A percentile compares a stretch with the other conserved stretches of the same genome.
These are phyloP conservation scores for Coriolopsis trogii DNA, from an alignment of 1,284 basidiomycete genomes.

Conservation along the genomic window DNA sequence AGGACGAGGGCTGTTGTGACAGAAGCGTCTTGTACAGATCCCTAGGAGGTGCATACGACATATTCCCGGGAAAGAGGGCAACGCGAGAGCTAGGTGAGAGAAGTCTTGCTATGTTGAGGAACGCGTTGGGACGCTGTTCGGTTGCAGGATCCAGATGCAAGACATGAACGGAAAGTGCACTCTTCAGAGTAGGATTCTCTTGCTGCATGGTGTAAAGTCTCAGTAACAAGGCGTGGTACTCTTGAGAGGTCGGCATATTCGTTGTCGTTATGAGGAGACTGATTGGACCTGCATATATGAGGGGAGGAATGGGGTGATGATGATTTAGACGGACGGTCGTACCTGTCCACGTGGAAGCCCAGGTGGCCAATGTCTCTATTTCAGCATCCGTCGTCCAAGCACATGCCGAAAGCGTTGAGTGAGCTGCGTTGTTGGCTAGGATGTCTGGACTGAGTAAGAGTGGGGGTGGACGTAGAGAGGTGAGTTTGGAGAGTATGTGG, in stretches of 20 bases:
- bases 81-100: conserved; percentile 53
- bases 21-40: conserved; percentile 27
- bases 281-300: conserved; percentile 45
- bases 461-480: conserved; percentile 29
- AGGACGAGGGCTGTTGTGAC: conserved; percentile 12
- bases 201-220: conserved; percentile 30
- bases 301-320: neutral
- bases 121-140: conserved; percentile 51
- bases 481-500: conserved; percentile 34
- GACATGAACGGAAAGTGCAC: conserved; percentile 50
- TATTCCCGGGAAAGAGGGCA: conserved; percentile 53
- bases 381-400: conserved; percentile 49
- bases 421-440: conserved; percentile 19
- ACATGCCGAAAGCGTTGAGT: conserved; percentile 47
- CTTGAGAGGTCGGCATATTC: conserved; percentile 33
- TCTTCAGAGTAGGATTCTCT: conserved; percentile 29
- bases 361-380: conserved; percentile 38
- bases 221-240: conserved; percentile 17
- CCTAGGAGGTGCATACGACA: conserved; percentile 35
- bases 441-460: conserved; percentile 30
- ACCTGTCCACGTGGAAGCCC: conserved; percentile 55
- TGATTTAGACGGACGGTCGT: conserved; percentile 13
- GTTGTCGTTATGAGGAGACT: conserved; percentile 55
- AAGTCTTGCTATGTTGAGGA: conserved; percentile 65
- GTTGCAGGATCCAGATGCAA: conserved; percentile 44